These are phyloP conservation scores for Backusella mclennaniae DNA, from an alignment of 192 early-diverging fungal genomes.

Conservation along the genomic window DNA sequence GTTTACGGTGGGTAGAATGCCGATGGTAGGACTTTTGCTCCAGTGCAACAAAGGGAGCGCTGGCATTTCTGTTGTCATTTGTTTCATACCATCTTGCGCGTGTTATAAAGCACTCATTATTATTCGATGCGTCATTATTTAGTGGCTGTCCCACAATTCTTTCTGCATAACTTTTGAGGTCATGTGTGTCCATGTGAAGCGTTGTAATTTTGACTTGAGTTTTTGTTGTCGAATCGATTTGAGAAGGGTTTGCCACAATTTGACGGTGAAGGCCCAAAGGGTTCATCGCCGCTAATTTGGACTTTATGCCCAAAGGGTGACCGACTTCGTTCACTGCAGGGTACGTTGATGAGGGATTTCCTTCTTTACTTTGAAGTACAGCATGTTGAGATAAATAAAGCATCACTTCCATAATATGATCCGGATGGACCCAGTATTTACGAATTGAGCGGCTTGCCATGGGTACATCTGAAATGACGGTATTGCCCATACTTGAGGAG, in stretches of 20 bases:
- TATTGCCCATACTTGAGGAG: not conserved
- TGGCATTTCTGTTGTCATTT: not conserved
- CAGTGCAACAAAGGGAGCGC: not conserved
- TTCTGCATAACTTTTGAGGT: constrained; percentile 5
- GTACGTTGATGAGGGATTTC: not conserved
- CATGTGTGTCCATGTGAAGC: not conserved
- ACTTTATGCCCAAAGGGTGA: constrained; percentile 2
- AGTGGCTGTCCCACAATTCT: not conserved
- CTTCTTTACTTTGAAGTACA: not conserved
- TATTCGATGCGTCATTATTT: not conserved
- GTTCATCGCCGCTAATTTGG: not conserved
- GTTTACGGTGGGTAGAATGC: not conserved
- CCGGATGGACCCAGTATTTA: constrained; percentile 21
- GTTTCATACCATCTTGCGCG: not conserved
- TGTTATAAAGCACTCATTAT: not conserved
- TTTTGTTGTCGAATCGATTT: not conserved
- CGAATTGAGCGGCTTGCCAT: not conserved
- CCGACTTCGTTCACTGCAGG: constrained; percentile 4
- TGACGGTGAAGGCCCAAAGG: not conserved
- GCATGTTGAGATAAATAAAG: not conserved
- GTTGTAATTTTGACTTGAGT: constrained; percentile 3
- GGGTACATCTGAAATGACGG: not conserved
- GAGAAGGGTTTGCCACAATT: not conserved
- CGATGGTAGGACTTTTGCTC: constrained; percentile 9
- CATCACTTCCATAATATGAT: constrained; percentile 15